Evolutionary conservation across 2,329 filamentous ascomycete species (phyloP).

Genomic region (Thielaviopsis euricoi): DNA sequence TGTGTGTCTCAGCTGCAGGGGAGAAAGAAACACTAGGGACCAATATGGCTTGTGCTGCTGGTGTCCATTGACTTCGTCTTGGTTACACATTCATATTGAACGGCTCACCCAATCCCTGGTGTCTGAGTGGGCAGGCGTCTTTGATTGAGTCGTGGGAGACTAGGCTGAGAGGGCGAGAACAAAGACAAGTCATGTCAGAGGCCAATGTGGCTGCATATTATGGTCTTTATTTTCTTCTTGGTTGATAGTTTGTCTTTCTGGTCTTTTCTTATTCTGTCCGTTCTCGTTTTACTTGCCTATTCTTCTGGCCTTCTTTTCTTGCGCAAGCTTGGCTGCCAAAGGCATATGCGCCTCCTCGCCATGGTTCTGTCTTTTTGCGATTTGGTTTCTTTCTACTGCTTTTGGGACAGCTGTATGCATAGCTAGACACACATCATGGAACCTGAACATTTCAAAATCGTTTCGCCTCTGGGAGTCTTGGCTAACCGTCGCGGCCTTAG

Average conservation of each 20-base stretch:
- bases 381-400: background rate
- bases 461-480: slow-evolving; percentile 1
- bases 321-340: background rate
- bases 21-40: background rate
- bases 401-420: background rate
- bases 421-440: background rate
- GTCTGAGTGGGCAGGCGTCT: background rate
- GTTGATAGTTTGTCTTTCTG: too few species aligned
- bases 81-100: background rate
- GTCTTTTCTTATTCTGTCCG: background rate
- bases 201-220: slow-evolving; percentile 1
- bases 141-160: background rate
- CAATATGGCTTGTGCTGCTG: background rate
- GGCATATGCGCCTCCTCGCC: background rate
- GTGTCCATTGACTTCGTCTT: background rate
- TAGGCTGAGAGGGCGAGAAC: background rate
- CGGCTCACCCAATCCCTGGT: background rate
- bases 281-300: background rate
- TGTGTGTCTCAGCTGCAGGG: slow-evolving; percentile 5
- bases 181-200: background rate
- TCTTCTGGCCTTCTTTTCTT: background rate
- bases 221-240: background rate
- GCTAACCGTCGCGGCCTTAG: slow-evolving; percentile 6
- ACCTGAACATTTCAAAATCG: background rate
- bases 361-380: background rate